A percentile compares a stretch with the other conserved stretches of the same genome.
phyloP scores from a whole-genome alignment of 768 basidiomycete genomes.

The Lactarius quietus region DNA sequence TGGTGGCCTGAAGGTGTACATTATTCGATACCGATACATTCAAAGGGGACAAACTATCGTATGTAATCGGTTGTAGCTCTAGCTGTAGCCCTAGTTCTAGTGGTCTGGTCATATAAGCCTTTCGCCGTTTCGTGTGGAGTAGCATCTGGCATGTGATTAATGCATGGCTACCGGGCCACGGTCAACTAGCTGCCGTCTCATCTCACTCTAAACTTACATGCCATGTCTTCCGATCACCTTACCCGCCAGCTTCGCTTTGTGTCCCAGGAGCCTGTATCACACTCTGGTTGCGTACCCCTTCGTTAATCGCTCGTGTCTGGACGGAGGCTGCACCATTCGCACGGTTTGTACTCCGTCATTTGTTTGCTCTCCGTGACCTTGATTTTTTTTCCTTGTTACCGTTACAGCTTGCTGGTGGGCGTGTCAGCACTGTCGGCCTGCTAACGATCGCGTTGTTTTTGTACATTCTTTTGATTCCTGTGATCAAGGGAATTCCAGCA shows the following conservation, averaged over 20 bases:
- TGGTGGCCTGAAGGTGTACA: conserved; percentile 33
- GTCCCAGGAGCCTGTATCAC: conserved; percentile 65
- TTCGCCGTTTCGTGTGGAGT: too few relatives aligned
- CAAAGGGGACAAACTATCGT: conserved; percentile 15
- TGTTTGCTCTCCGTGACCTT: background rate
- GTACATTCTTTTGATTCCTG: conserved; percentile 65
- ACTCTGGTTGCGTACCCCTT: conserved; percentile 55
- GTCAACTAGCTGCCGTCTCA: background rate
- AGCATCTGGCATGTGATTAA: conserved; percentile 18
- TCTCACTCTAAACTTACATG: background rate
- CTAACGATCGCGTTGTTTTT: conserved; percentile 68
- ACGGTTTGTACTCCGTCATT: conserved; percentile 34
- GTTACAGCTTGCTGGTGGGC: conserved; percentile 48
- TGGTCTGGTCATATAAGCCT: background rate
- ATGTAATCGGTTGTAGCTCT: background rate
- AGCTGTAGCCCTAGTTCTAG: background rate
- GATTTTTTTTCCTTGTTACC: background rate
- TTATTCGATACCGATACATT: background rate
- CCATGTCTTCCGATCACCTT: conserved; percentile 40
- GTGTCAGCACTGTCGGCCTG: conserved; percentile 49
- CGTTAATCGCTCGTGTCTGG: conserved; percentile 46
- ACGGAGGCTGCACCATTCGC: conserved; percentile 50
- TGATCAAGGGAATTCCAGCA: conserved; percentile 62
- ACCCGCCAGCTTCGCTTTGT: conserved; percentile 71
- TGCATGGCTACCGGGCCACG: background rate